Evolutionary conservation across 2,329 filamentous ascomycete species (phyloP).

Genomic region (Aureobasidium leucospermi): DNA sequence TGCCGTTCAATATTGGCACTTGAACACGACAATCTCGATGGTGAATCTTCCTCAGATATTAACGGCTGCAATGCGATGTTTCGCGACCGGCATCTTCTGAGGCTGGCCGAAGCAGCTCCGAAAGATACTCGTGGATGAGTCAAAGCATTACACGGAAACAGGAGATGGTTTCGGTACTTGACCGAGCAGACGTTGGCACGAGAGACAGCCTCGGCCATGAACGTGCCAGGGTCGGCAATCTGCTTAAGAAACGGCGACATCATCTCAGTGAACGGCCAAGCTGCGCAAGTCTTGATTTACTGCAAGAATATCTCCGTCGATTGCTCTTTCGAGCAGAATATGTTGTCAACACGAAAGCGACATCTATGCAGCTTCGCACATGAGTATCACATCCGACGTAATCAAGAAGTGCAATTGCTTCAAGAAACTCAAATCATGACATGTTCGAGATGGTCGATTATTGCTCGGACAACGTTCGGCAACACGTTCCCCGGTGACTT

Average conservation of each 20-base stretch:
- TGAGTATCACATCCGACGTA: too few relatives aligned
- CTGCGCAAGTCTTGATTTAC: too few relatives aligned
- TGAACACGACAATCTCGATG: too few relatives aligned
- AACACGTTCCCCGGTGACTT: neutral
- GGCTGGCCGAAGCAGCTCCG: neutral
- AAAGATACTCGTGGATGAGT: constrained; percentile 3
- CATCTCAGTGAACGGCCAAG: neutral
- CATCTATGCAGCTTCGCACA: too few relatives aligned
- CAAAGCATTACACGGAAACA: neutral
- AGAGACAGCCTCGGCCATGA: constrained; percentile 3
- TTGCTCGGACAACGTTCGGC: constrained; percentile 7
- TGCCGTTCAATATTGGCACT: too few relatives aligned
- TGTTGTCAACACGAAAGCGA: too few relatives aligned
- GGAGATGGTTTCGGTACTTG: neutral
- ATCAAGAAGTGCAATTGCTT: too few relatives aligned
- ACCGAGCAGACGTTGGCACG: neutral
- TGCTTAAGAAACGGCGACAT: neutral
- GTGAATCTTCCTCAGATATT: too few relatives aligned
- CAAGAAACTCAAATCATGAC: too few relatives aligned
- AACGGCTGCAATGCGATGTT: too few relatives aligned
- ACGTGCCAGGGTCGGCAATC: neutral
- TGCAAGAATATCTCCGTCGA: neutral
- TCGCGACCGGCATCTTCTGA: neutral
- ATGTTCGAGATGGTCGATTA: neutral
- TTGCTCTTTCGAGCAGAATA: too few relatives aligned